A percentile compares a stretch with the other conserved stretches of the same genome.
Evolutionary conservation across 257 asterid species (phyloP).

Genomic region (Forsythia suspensa): DNA sequence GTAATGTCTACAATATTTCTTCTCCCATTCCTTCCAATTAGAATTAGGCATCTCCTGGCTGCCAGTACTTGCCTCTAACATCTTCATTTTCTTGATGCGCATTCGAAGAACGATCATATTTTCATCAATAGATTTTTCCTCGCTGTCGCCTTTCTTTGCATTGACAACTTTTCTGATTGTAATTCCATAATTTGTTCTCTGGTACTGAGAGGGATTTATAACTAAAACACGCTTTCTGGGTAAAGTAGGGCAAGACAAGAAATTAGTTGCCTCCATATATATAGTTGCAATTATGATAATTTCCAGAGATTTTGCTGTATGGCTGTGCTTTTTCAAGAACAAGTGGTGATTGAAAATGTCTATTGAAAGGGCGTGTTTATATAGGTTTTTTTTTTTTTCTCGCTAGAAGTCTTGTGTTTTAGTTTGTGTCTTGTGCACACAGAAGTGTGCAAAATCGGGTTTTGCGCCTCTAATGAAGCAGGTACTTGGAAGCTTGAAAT

Average conservation of each 20-base stretch:
- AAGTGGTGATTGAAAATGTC: background rate
- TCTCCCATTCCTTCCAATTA: constrained; percentile 67
- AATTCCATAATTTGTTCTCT: constrained; percentile 8
- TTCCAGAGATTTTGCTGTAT: background rate
- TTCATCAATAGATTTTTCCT: constrained; percentile 33
- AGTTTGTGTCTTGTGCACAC: background rate
- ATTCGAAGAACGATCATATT: constrained; percentile 53
- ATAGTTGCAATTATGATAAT: background rate
- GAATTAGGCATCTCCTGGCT: background rate
- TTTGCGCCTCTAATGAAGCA: background rate
- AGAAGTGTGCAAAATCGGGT: background rate
- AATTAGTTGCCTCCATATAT: constrained; percentile 36
- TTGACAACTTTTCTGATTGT: background rate
- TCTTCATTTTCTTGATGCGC: constrained; percentile 61
- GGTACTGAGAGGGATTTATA: background rate
- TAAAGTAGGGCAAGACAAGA: constrained; percentile 17
- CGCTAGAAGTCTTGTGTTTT: constrained; percentile 3
- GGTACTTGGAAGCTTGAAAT: constrained; percentile 1
- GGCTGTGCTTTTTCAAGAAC: background rate
- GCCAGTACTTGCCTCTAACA: constrained; percentile 20
- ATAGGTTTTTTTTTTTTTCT: too few relatives aligned
- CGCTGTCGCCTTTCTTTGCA: constrained; percentile 28
- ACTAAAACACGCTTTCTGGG: background rate
- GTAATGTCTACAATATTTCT: constrained; percentile 36
- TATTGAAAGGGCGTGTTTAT: background rate